Evolutionary conservation across 352 stramenopile genomes (phyloP).

Genomic region (Phytopythium helicoides): DNA sequence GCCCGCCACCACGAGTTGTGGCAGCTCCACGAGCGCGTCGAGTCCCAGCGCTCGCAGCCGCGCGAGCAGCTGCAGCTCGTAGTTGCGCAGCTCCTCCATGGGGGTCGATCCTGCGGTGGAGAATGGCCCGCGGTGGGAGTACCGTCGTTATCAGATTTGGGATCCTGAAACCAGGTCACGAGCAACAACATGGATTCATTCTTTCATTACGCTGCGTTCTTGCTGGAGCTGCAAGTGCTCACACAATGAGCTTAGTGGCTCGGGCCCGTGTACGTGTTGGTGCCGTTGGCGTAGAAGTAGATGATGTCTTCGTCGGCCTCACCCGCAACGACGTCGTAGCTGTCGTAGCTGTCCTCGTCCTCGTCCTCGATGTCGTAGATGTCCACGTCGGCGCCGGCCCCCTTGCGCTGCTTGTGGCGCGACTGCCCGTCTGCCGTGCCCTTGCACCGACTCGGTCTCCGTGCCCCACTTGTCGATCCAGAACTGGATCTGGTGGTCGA

Average conservation of each 20-base stretch:
- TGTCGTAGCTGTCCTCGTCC: conserved; percentile 5
- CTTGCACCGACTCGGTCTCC: conserved; percentile 17
- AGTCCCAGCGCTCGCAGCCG: conserved; percentile 51
- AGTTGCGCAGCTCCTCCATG: background rate
- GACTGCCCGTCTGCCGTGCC: conserved; percentile 14
- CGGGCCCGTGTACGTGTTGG: conserved; percentile 19
- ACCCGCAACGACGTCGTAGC: background rate
- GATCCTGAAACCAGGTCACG: no score
- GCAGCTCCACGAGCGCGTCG: conserved; percentile 74
- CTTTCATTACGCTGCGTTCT: background rate
- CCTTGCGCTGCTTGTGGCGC: background rate
- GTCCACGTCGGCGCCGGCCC: background rate
- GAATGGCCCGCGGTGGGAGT: background rate
- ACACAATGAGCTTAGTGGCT: conserved; percentile 1
- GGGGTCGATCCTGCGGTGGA: background rate
- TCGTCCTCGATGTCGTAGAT: background rate
- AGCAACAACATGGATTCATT: no score
- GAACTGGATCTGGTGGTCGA: conserved; percentile 43
- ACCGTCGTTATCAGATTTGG: background rate
- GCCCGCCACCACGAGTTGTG: conserved; percentile 89
- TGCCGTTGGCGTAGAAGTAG: conserved; percentile 33
- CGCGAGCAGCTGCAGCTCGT: conserved; percentile 37
- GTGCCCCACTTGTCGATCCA: conserved; percentile 48
- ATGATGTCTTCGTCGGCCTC: conserved; percentile 7
- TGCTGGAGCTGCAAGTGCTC: background rate